These are phyloP conservation scores for Retiboletus flavoniger DNA, from an alignment of 1,284 basidiomycete species.

Conservation along the genomic window DNA sequence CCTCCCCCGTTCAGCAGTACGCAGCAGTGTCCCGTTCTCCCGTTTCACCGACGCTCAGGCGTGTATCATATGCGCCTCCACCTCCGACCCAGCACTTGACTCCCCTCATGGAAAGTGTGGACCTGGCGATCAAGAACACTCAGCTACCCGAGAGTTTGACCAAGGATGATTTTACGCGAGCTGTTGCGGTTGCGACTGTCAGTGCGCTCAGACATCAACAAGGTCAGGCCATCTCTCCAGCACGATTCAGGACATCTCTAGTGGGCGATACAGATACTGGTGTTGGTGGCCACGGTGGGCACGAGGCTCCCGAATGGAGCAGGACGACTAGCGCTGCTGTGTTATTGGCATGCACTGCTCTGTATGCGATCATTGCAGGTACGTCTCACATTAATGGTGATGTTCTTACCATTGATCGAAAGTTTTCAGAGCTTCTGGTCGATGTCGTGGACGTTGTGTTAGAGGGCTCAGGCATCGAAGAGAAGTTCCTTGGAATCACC, in stretches of 20 bases:
- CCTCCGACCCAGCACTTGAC: conserved; percentile 47
- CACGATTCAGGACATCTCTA: conserved; percentile 37
- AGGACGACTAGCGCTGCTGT: conserved; percentile 84
- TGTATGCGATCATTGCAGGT: conserved; percentile 98
- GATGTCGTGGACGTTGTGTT: conserved; percentile 96
- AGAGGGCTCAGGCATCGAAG: conserved; percentile 90
- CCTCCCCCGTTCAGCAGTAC: conserved; percentile 15
- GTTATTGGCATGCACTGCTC: conserved; percentile 81
- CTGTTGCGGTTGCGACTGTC: conserved; percentile 88
- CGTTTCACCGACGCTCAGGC: conserved; percentile 39
- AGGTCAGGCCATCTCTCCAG: conserved; percentile 49
- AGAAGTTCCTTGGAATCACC: conserved; percentile 97
- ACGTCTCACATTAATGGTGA: conserved; percentile 27
- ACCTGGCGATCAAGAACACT: conserved; percentile 67
- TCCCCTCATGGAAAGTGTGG: conserved; percentile 77
- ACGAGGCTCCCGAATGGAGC: conserved; percentile 97
- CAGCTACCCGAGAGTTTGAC: conserved; percentile 67
- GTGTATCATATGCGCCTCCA: conserved; percentile 57
- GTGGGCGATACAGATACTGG: conserved; percentile 40
- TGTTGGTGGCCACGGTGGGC: conserved; percentile 72
- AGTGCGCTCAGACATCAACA: conserved; percentile 79
- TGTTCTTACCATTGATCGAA: not conserved
- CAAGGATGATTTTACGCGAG: conserved; percentile 85
- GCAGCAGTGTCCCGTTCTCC: conserved; percentile 19
- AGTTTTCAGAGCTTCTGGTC: conserved; percentile 77